Conservation (phyloP, 331 rosid genomes). For the Spiraea crenata region DNA sequence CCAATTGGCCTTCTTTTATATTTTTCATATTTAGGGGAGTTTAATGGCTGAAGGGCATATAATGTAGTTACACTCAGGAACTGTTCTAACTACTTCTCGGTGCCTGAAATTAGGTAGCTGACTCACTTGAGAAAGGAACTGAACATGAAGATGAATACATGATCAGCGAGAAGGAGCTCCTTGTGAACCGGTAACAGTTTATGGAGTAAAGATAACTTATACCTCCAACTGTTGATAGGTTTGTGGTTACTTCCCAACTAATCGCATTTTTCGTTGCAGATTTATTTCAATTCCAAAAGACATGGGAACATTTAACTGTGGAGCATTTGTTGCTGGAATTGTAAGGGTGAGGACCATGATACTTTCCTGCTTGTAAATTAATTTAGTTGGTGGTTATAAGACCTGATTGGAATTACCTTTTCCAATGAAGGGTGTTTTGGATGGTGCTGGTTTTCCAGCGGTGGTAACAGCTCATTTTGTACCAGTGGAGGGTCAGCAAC, state of each 20-base stretch:
- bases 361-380: slow-evolving; percentile 7
- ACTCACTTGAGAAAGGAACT: slow-evolving; percentile 98
- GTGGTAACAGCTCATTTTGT: slow-evolving; percentile 99
- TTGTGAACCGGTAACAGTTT: slow-evolving; percentile 76
- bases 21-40: neutral
- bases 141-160: slow-evolving; percentile 99
- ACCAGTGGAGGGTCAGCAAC: slow-evolving; percentile 95
- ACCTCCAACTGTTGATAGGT: slow-evolving; percentile 2
- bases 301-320: slow-evolving; percentile 98
- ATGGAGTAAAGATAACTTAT: neutral
- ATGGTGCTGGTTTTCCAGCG: slow-evolving; percentile 94
- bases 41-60: neutral
- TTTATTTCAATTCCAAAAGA: slow-evolving; percentile 96
- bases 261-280: slow-evolving; percentile 41
- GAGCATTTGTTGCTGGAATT: slow-evolving; percentile 98
- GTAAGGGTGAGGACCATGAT: slow-evolving; percentile 62
- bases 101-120: slow-evolving; percentile 66
- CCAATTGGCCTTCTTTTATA: slow-evolving; percentile 6
- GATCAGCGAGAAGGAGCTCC: slow-evolving; percentile 98
- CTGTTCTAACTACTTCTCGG: slow-evolving; percentile 11
- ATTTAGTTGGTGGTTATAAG: slow-evolving; percentile 23
- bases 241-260: slow-evolving; percentile 22
- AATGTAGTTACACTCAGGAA: neutral
- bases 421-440: slow-evolving; percentile 78
- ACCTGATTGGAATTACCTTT: slow-evolving; percentile 25